These are phyloP conservation scores for Fusarium papillatum DNA, from an alignment of 2,329 filamentous ascomycete species.

Conservation along the genomic window DNA sequence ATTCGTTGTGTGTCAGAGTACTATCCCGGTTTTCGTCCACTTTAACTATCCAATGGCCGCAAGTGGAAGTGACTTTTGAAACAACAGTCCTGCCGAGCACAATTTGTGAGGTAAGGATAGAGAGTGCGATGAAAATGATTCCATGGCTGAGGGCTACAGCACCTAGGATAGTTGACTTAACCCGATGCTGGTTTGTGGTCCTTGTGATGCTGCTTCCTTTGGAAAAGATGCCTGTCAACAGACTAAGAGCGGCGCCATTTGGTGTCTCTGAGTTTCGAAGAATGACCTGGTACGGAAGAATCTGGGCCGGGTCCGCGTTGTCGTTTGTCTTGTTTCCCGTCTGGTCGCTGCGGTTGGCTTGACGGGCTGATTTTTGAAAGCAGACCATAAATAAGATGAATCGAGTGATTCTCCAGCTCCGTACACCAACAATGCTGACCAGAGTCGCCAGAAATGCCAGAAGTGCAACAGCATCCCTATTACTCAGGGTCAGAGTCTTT, in stretches of 20 bases:
- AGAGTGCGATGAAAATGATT: not conserved
- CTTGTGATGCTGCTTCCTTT: too few relatives aligned
- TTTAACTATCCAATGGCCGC: not conserved
- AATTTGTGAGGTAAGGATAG: not conserved
- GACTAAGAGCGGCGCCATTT: not conserved
- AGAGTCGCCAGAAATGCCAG: conserved; percentile 1
- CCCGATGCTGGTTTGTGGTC: too few relatives aligned
- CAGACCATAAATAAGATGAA: not conserved
- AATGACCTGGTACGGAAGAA: not conserved
- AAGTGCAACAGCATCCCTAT: not conserved
- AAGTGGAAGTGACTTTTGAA: not conserved
- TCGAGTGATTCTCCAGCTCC: conserved; percentile 1
- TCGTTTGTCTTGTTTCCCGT: too few relatives aligned
- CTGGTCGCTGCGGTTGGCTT: not conserved
- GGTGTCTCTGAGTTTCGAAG: not conserved
- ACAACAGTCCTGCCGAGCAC: not conserved
- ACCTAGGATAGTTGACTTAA: too few relatives aligned
- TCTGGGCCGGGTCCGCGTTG: not conserved
- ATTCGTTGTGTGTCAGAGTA: not conserved
- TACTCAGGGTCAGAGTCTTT: not conserved
- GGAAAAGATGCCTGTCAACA: not conserved
- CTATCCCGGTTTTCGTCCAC: too few relatives aligned
- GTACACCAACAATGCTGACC: not conserved
- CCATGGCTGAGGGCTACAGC: too few relatives aligned
- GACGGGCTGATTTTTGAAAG: not conserved